Base-by-base conservation (phyloP, 331 rosid genomes). In the Malus hybrid region DNA sequence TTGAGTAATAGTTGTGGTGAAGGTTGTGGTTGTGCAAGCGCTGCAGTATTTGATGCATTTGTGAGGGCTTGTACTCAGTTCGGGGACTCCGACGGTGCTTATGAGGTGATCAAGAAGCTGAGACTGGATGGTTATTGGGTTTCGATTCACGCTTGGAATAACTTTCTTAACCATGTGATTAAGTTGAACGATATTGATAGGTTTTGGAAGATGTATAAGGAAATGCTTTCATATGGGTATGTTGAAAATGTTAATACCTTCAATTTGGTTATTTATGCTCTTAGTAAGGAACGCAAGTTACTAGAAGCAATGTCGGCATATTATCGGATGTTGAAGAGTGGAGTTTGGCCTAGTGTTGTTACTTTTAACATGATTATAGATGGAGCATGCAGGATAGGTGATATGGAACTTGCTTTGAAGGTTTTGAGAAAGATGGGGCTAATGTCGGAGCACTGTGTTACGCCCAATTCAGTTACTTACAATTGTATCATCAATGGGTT, bases 101-200 rank as follows among this genome's bases (percentile, higher is more conserved):
- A 80, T 77, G 83, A 65, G 19, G 93, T 88, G 28, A 84, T 86
- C 13, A 71, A 14, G 48, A 81, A 77, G 77, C 78, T 84, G 66
- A 84, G 82, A 50, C 9, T 7, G 31, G 75, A 42, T 34, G 83
- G 85, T n/a, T 78, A 7, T 73, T 67, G 76, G 77, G 86, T 88
- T 39, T 69, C 90, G 3, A 34, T 88, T 80, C 93, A 88, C 33
- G 93, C 90, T 59, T 88, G 90, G 90, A 88, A 88, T 72, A 88
- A 88, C 76, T 82, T 82, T 73, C 73, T 88, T 10, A 83, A 67
- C 73, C 87, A 80, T 59, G 61, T 86, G 8, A 36, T 88, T 80
- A 86, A 84, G 82, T 61, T 82, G 77, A 79, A 82, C 22, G 80
- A 82, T 22, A 68, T 68, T 67, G 75, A 65, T 82, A 84, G 82